A percentile compares a stretch with the other conserved stretches of the same genome.
Conservation (phyloP, 148 eudicot species). For the Linanthus parryae region DNA sequence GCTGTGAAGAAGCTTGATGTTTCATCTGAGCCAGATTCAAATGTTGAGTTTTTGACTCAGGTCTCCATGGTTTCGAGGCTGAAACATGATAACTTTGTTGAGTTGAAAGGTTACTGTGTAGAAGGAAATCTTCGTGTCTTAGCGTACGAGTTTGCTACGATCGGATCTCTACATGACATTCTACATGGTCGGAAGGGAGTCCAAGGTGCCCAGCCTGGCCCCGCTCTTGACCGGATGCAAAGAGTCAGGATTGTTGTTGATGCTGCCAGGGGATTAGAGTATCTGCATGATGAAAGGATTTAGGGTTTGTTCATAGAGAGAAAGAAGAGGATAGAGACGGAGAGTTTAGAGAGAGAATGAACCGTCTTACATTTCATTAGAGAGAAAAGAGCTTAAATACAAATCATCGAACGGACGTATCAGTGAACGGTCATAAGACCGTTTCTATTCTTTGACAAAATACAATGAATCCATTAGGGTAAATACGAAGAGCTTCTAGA, state of each 20-base stretch:
- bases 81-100: slow-evolving; percentile 55
- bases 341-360: too few relatives aligned
- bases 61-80: slow-evolving; percentile 49
- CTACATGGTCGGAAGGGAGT: slow-evolving; percentile 67
- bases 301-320: too few relatives aligned
- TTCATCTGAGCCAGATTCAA: slow-evolving; percentile 50
- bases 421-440: too few relatives aligned
- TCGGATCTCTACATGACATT: slow-evolving; percentile 67
- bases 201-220: slow-evolving; percentile 75
- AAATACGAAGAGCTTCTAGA: too few relatives aligned
- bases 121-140: slow-evolving; percentile 55
- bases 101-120: slow-evolving; percentile 58
- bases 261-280: slow-evolving; percentile 63
- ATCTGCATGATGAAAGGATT: too few relatives aligned
- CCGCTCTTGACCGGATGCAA: slow-evolving; percentile 64
- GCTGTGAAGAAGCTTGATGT: slow-evolving; percentile 63
- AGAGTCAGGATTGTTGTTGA: slow-evolving; percentile 61
- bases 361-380: too few relatives aligned
- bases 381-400: too few relatives aligned
- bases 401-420: too few relatives aligned
- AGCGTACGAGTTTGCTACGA: slow-evolving; percentile 63
- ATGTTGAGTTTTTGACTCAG: slow-evolving; percentile 32
- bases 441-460: too few relatives aligned
- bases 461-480: too few relatives aligned
- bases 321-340: too few relatives aligned